phyloP scores from a whole-genome alignment of 2,329 filamentous ascomycete species.

The Teratosphaeria pseudoeucalypti region DNA sequence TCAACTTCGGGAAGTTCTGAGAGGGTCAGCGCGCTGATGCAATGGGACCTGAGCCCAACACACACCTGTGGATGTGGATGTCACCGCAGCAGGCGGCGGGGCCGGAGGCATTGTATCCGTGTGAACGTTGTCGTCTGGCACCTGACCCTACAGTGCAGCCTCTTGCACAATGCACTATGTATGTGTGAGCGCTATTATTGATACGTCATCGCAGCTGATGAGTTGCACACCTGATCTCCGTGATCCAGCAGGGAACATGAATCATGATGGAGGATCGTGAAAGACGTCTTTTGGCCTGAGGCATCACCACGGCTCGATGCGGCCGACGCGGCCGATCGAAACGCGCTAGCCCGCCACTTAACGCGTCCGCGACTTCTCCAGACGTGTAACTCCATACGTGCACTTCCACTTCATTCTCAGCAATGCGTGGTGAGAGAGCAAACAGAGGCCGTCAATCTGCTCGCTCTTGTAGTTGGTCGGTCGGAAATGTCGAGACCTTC shows the following conservation, averaged over 20 bases:
- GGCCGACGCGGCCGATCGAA: background rate
- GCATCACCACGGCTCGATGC: background rate
- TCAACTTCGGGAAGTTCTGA: slow-evolving; percentile 18
- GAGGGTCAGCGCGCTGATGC: background rate
- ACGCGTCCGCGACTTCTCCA: background rate
- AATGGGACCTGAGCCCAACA: background rate
- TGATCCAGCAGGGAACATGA: background rate
- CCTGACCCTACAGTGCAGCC: background rate
- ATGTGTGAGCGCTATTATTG: background rate
- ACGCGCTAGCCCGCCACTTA: background rate
- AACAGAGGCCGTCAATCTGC: background rate
- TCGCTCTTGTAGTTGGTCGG: background rate
- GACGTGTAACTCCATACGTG: background rate
- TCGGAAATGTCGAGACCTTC: slow-evolving; percentile 10
- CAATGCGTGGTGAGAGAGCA: background rate
- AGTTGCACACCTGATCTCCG: background rate
- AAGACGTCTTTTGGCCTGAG: background rate
- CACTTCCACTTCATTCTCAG: background rate
- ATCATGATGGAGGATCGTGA: background rate
- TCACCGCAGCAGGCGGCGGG: background rate
- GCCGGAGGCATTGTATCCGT: background rate
- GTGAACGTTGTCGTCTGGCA: background rate
- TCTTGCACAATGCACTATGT: background rate
- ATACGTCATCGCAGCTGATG: background rate
- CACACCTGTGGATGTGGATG: background rate